Conservation (phyloP, 1,139 yeast species). For the Chernovozyma sophiae-reginae region DNA sequence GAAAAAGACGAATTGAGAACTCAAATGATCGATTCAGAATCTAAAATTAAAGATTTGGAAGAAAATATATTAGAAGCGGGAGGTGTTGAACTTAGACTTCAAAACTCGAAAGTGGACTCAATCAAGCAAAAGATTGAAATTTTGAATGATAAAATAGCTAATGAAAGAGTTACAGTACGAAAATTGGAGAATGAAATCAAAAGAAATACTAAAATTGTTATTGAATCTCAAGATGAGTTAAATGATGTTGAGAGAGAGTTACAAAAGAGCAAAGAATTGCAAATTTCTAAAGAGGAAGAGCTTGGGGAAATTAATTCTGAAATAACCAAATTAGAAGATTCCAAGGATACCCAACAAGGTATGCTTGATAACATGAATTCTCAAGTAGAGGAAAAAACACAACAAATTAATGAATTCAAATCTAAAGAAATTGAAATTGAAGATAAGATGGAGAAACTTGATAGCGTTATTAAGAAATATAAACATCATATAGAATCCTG, state of each 20-base stretch:
- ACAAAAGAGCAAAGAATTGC: conserved; percentile 22
- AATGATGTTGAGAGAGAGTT: conserved; percentile 27
- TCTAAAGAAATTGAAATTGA: conserved; percentile 69
- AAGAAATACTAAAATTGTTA: conserved; percentile 48
- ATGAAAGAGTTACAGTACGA: conserved; percentile 55
- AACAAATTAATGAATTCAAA: conserved; percentile 55
- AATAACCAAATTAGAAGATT: conserved; percentile 20
- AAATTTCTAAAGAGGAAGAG: conserved; percentile 32
- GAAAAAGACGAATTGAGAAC: conserved; percentile 45
- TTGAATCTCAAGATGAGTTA: conserved; percentile 37
- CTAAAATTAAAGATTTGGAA: conserved; percentile 56
- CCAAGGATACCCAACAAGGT: conserved; percentile 31
- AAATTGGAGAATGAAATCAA: conserved; percentile 67
- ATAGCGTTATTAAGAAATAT: conserved; percentile 38
- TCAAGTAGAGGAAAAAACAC: conserved; percentile 47
- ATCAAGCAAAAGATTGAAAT: conserved; percentile 65
- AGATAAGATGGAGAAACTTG: conserved; percentile 60
- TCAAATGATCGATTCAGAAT: conserved; percentile 57
- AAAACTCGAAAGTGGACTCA: conserved; percentile 79
- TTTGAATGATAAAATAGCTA: conserved; percentile 54
- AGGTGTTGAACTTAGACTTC: conserved; percentile 79
- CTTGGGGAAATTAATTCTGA: conserved; percentile 29
- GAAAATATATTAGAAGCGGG: conserved; percentile 87
- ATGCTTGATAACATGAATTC: conserved; percentile 36
- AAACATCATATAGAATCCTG: conserved; percentile 33